phyloP scores from a whole-genome alignment of 345 rosid species.

The Durio zibethinus region DNA sequence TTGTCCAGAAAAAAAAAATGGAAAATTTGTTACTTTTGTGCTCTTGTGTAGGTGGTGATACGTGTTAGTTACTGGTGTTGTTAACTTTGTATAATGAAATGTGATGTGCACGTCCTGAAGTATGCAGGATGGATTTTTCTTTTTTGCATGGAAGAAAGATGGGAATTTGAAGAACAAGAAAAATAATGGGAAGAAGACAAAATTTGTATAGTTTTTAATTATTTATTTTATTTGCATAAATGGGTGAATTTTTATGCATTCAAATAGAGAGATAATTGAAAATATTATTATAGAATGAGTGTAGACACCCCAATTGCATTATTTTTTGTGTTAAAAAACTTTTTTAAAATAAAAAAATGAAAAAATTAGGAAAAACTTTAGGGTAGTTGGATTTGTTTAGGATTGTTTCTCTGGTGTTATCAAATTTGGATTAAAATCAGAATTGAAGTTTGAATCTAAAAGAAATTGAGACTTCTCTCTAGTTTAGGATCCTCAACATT shows the following conservation, averaged over 20 bases:
- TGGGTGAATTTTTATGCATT: background rate
- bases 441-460: too few relatives aligned
- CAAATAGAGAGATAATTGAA: background rate
- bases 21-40: background rate
- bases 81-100: conserved; percentile 7
- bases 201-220: background rate
- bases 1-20: background rate
- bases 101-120: background rate
- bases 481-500: too few relatives aligned
- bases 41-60: background rate
- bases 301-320: too few relatives aligned
- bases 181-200: background rate
- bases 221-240: background rate
- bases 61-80: background rate
- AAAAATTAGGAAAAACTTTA: too few relatives aligned
- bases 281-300: background rate
- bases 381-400: too few relatives aligned
- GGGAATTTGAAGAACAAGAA: background rate
- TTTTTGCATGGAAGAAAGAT: background rate
- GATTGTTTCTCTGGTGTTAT: too few relatives aligned
- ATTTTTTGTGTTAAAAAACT: too few relatives aligned
- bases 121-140: background rate
- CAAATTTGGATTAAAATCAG: too few relatives aligned
- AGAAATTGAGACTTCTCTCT: too few relatives aligned
- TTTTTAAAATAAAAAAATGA: too few relatives aligned